Base-by-base conservation (phyloP, 441 rosid species). In the Gossypium aridum region DNA sequence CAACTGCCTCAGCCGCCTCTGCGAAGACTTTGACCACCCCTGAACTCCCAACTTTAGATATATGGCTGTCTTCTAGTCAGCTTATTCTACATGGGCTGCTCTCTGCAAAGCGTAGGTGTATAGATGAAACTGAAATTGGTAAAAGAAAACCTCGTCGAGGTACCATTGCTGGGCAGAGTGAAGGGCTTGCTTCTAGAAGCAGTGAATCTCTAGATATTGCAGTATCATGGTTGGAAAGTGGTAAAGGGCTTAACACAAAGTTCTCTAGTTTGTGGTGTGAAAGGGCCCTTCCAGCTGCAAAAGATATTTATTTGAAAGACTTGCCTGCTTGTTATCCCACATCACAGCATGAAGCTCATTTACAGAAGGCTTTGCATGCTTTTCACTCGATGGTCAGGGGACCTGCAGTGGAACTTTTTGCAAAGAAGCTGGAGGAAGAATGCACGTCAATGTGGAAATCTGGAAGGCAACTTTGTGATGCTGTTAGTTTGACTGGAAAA, bases 401-500 rank as follows among this genome's bases (percentile, higher is more conserved):
- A 72, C 88, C 93, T 74, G 88, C 90, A 39, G 93, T 86, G 75
- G 82, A 84, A 20, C 70, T 75, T 49, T 92, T 84, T 82, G 77
- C 87, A 19, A 87, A 86, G 79, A 86, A 77, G 87, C 83, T 92
- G 80, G 86, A 82, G 83, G 91, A 88, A 81, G 98, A 91, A 79
- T 92, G 96, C 80, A 80, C 78, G 14, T 84, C 83, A 73, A 82
- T 91, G 31, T 92, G 98, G 96, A 87, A 83, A 83, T 87, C 93
- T 54, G 96, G 94, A 17, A 88, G 98, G 82, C 98, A 91, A 80
- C 87, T 89, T 5, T 92, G 96, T 82, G 98, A 92, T 82, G 91
- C 94, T 70, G 84, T 88, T 79, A 92, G 98, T 88, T 85, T 92
- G 87, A 91, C 98, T 0, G 94, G 93, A 75, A 92, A 88, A 81